phyloP scores from a whole-genome alignment of 2,329 filamentous ascomycete genomes.

The Colletotrichum costaricense region DNA sequence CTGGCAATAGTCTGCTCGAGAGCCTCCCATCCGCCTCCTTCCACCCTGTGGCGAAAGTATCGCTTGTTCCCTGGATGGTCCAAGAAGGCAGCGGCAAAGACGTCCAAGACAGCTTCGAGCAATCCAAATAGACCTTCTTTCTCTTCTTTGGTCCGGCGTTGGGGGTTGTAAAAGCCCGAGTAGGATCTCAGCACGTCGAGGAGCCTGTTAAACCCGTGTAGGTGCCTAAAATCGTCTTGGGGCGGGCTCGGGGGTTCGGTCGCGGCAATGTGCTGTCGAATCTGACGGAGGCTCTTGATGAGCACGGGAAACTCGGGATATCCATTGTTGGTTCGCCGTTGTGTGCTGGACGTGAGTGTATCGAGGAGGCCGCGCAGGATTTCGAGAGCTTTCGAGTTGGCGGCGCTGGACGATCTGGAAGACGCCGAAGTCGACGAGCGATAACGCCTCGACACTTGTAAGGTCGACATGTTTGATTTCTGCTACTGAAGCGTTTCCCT shows the following conservation, averaged over 20 bases:
- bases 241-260: constrained; percentile 57
- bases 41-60: constrained; percentile 83
- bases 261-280: constrained; percentile 72
- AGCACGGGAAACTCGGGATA: constrained; percentile 63
- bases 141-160: constrained; percentile 69
- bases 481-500: constrained; percentile 31
- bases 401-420: constrained; percentile 63
- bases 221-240: constrained; percentile 86
- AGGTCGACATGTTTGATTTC: constrained; percentile 56
- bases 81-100: constrained; percentile 80
- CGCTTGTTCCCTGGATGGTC: constrained; percentile 87
- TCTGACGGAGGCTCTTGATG: constrained; percentile 68
- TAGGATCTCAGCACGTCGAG: constrained; percentile 77
- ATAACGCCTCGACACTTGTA: constrained; percentile 62
- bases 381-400: constrained; percentile 70
- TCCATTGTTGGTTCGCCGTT: constrained; percentile 47
- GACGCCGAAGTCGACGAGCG: constrained; percentile 74
- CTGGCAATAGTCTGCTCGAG: constrained; percentile 79
- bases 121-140: constrained; percentile 75
- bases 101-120: constrained; percentile 76
- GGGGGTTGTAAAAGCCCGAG: constrained; percentile 81
- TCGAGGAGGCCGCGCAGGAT: constrained; percentile 68
- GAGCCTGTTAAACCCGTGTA: constrained; percentile 81
- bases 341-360: constrained; percentile 50
- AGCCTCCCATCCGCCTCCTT: constrained; percentile 81